Evolutionary conservation across 306 rosid genomes (phyloP).

Genomic region (Pyrus pyrifolia): DNA sequence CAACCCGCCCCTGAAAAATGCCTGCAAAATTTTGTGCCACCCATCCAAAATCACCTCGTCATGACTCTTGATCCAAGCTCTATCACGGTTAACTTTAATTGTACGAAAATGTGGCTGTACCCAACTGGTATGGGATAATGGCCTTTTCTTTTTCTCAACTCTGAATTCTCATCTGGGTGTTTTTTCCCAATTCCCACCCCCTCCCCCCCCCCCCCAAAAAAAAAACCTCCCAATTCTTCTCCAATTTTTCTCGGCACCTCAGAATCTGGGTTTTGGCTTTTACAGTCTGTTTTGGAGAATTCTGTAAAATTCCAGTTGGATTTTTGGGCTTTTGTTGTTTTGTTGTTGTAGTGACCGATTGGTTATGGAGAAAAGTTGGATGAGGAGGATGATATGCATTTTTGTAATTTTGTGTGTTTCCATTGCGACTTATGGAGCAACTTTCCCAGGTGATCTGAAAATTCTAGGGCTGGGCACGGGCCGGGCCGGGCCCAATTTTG

Average conservation of each 20-base stretch:
- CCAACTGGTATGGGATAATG: no score
- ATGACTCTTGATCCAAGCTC: no score
- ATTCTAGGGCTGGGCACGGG: no score
- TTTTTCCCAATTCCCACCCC: conserved; percentile 9
- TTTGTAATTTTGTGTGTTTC: conserved; percentile 27
- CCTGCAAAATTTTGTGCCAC: no score
- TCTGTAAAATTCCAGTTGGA: background rate
- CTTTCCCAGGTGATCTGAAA: conserved; percentile 59
- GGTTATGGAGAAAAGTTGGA: conserved; percentile 27
- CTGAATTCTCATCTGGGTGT: background rate
- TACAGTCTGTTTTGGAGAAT: conserved; percentile 3
- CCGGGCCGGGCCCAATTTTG: no score
- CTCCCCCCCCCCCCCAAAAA: background rate
- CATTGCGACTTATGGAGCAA: conserved; percentile 29
- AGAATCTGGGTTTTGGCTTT: conserved; percentile 12
- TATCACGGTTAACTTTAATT: no score
- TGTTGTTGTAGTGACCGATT: background rate
- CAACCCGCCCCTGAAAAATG: no score
- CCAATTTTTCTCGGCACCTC: background rate
- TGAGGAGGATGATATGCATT: conserved; percentile 12
- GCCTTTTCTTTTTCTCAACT: conserved; percentile 7
- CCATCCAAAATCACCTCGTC: no score
- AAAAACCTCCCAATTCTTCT: background rate
- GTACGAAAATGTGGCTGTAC: no score
- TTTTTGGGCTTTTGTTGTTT: conserved; percentile 6